Conservation (phyloP, 2,329 filamentous ascomycete species). For the Claviceps sp. region DNA sequence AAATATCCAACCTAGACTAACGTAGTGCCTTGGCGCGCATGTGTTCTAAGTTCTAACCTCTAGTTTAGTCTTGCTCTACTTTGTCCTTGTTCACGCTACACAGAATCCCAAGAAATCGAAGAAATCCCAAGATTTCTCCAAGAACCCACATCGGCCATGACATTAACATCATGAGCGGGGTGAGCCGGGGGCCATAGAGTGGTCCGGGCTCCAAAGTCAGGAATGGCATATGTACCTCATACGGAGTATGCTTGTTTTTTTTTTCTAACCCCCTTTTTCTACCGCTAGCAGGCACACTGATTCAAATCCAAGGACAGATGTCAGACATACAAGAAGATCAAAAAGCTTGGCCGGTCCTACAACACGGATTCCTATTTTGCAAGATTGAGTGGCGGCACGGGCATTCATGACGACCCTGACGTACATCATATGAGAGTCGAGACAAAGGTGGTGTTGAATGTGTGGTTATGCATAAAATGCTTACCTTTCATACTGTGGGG, state of each 20-base stretch:
- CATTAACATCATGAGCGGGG: background rate
- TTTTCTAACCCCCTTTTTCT: background rate
- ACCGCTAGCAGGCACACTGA: background rate
- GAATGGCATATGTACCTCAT: background rate
- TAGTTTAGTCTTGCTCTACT: too few relatives aligned
- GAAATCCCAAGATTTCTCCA: too few relatives aligned
- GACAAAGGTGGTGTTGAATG: background rate
- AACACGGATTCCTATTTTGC: background rate
- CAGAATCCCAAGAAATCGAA: too few relatives aligned
- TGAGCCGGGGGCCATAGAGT: background rate
- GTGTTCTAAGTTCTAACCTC: too few relatives aligned
- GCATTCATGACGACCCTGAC: background rate
- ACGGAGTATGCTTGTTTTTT: background rate
- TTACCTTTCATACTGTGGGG: background rate
- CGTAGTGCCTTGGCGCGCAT: too few relatives aligned
- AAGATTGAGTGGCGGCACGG: background rate
- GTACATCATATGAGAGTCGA: background rate
- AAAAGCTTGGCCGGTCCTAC: background rate
- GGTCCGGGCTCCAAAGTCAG: background rate
- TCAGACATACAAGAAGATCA: background rate
- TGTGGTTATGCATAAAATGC: background rate
- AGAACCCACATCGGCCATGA: too few relatives aligned
- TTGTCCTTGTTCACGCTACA: too few relatives aligned
- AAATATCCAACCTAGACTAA: background rate
- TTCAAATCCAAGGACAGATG: background rate